A percentile compares a stretch with the other conserved stretches of the same genome.
These are phyloP conservation scores for Cryphonectria naterciae DNA, from an alignment of 2,329 filamentous ascomycete species.

Conservation along the genomic window DNA sequence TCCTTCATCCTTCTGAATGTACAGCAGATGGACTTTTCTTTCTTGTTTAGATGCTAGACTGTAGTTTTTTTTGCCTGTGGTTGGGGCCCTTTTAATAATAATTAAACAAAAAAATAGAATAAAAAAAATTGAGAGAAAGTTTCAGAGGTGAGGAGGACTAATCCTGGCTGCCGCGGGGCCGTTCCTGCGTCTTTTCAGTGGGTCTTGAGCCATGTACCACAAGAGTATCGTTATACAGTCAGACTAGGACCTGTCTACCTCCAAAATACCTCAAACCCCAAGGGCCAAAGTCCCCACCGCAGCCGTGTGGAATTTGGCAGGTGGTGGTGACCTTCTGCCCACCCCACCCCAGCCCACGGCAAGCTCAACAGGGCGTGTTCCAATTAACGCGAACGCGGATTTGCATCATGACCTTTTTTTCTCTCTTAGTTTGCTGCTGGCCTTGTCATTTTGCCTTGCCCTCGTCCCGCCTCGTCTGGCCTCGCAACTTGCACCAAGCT, in stretches of 20 bases:
- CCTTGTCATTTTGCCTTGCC: background rate
- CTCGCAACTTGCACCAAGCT: background rate
- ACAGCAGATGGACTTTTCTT: background rate
- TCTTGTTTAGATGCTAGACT: background rate
- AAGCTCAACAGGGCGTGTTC: slow-evolving; percentile 8
- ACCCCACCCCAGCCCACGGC: slow-evolving; percentile 9
- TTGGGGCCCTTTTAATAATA: too few species aligned
- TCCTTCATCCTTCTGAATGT: background rate
- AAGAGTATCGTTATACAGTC: background rate
- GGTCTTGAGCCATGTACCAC: background rate
- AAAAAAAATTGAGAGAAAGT: background rate
- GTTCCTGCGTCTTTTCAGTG: slow-evolving; percentile 12
- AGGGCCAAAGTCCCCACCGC: background rate
- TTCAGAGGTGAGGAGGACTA: background rate
- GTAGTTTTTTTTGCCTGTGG: background rate
- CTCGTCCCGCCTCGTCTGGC: background rate
- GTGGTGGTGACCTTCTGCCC: background rate
- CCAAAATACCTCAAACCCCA: background rate
- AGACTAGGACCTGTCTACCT: background rate
- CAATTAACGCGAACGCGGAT: slow-evolving; percentile 25
- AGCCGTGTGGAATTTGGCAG: slow-evolving; percentile 19
- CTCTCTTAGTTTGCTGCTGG: background rate
- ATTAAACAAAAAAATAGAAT: background rate
- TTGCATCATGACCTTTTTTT: slow-evolving; percentile 21
- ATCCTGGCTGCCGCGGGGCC: slow-evolving; percentile 13